Base-by-base conservation (phyloP, 441 rosid species). In the Croton setiger region DNA sequence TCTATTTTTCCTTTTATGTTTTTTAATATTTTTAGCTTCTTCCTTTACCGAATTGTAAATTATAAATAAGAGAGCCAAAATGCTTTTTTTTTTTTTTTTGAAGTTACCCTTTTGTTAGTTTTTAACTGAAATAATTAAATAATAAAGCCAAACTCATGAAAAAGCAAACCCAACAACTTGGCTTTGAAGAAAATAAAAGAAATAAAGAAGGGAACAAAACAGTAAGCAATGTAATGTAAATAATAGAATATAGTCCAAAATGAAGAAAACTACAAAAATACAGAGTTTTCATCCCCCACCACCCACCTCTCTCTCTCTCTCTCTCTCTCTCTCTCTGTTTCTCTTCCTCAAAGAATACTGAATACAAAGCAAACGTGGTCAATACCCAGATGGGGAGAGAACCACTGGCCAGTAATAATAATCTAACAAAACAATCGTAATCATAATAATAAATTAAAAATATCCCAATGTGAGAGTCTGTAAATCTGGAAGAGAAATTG, bases 281-380 rank as follows among this genome's bases (percentile, higher is more conserved):
- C 23, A 41, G 41, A 27, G 44, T 48, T 60, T 11, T 39, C 31
- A 27, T 1, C 4, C 52, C 3, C 63, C 35, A n/a, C n/a, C 59
- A 8, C 39, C 14, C 43, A 60, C 15, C 5, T 21, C 47, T 36
- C 48, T 12, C 71, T 66, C 37, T 3, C 52, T 48, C 4, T 48
- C 18, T 27, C 31, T 27, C 27, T 3, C 52, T 48, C n/a, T 48
- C 7, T 7, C 52, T 48, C 52, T 12, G 71, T 66, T 27, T 3
- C 52, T 48, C n/a, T 48, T 7, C 20, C 52, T 48, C 52, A 71
- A 67, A 71, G 79, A 76, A 76, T 60, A 68, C 43, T 35, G 65
- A 51, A 52, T 23, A 49, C 17, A 60, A 10, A 47, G 49, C 73
- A 64, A 63, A 54, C 5, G 45, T 36, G 45, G 67, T 35, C 49